Base-by-base conservation (phyloP, 371 early-diverging fungal species). In the Rhizomucor pusillus region DNA sequence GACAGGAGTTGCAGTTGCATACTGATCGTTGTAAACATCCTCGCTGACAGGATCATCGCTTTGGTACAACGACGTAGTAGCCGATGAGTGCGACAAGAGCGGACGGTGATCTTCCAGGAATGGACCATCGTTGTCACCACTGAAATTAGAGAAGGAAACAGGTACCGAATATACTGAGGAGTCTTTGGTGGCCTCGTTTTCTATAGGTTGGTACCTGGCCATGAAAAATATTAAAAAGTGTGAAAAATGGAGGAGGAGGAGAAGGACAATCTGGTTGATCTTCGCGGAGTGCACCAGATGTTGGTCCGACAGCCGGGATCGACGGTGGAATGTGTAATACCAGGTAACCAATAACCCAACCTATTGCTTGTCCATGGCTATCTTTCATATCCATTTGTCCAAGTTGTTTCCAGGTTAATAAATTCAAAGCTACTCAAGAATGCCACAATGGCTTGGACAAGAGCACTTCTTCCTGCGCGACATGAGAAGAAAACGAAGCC, bases 151-250 rank as follows among this genome's bases (percentile, higher is more conserved):
- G 9, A 70, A 62, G 13, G 57, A 29, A 22, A 64, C 47, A 37
- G 62, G 66, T 29, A 55, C 41, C 23, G 69, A 66, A 4, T 59
- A 61, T 14, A 65, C 59, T 22, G 73, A 69, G 13, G 69, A 66
- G 5, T 61, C 64, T 23, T 60, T 55, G 10, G 53, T 56, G 16
- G 64, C 65, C 29, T 59, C 55, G 13, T 50, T 59, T 36, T 64
- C 57, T 50, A 73, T 62, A 19, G 56, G 48, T 39, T 66, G 61
- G 51, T 73, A 73, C 24, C 69, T 65, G 12, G 51, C 50, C 47
- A 62, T 25, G 44, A 36, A 43, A 33, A 58, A 22, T 51, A 46
- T 34, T 24, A 48, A 12, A 56, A 33, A 56, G 37, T 29, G 48
- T 7, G 29, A 7, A 29, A 25, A 52, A 39, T 13, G 46, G 35